Percentiles rank a stretch among this genome's conserved stretches.
Conservation (phyloP, 352 stramenopile genomes). For the Globisporangium okanoganense region DNA sequence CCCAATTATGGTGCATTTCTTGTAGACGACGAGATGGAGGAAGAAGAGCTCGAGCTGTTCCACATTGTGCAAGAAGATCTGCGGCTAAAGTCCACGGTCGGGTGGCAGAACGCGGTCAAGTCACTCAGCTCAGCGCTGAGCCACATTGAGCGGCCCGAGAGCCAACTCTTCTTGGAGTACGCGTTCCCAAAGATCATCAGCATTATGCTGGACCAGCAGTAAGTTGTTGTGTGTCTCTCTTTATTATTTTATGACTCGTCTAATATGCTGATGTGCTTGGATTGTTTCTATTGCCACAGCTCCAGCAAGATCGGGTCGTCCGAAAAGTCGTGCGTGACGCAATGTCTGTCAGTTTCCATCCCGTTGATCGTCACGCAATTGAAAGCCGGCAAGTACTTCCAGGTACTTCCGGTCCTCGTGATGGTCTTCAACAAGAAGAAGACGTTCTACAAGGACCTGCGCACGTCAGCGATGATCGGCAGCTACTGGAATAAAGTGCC, state of each 20-base stretch:
- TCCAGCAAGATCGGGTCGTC: slow-evolving; percentile 84
- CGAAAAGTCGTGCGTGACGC: slow-evolving; percentile 85
- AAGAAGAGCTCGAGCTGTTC: slow-evolving; percentile 83
- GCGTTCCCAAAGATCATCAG: slow-evolving; percentile 79
- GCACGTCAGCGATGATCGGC: slow-evolving; percentile 84
- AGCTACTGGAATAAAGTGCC: slow-evolving; percentile 89
- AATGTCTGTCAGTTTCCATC: slow-evolving; percentile 65
- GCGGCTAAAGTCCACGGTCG: slow-evolving; percentile 85
- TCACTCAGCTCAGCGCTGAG: slow-evolving; percentile 70
- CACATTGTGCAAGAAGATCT: slow-evolving; percentile 83
- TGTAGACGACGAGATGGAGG: slow-evolving; percentile 59
- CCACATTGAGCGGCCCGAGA: slow-evolving; percentile 69
- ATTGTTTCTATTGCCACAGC: slow-evolving; percentile 29
- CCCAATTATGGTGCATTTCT: slow-evolving; percentile 6
- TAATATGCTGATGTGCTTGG: neutral
- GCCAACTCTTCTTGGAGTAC: slow-evolving; percentile 71
- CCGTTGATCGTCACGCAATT: slow-evolving; percentile 70
- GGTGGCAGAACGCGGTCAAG: slow-evolving; percentile 88
- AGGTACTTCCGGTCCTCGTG: slow-evolving; percentile 64
- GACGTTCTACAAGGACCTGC: slow-evolving; percentile 87
- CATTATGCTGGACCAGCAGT: slow-evolving; percentile 91
- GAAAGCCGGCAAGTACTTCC: slow-evolving; percentile 58
- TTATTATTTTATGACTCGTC: slow-evolving; percentile 11
- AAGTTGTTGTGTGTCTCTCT: slow-evolving; percentile 25
- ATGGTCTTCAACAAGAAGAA: slow-evolving; percentile 90